These are phyloP conservation scores for Botrytis tulipae DNA, from an alignment of 2,329 filamentous ascomycete genomes.

Conservation along the genomic window DNA sequence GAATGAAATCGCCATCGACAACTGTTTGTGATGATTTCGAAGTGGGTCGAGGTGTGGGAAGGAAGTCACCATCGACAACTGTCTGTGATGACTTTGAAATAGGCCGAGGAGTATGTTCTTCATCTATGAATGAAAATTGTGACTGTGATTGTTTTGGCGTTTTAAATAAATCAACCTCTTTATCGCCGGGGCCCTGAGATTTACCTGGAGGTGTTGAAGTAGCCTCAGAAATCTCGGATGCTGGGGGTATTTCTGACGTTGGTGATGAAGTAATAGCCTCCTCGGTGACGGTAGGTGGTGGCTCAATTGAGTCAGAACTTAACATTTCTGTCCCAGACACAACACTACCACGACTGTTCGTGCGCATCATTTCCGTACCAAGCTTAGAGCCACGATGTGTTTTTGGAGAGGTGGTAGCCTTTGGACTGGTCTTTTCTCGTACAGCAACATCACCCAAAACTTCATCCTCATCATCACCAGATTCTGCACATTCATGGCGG, in stretches of 20 bases:
- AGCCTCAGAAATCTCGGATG: slow-evolving; percentile 32
- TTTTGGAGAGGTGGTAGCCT: slow-evolving; percentile 49
- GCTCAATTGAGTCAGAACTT: slow-evolving; percentile 25
- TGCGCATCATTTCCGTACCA: slow-evolving; percentile 96
- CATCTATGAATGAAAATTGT: slow-evolving; percentile 18
- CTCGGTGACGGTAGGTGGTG: slow-evolving; percentile 34
- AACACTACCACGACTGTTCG: slow-evolving; percentile 87
- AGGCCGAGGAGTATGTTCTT: slow-evolving; percentile 15
- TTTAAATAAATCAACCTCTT: slow-evolving; percentile 32
- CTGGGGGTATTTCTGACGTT: slow-evolving; percentile 28
- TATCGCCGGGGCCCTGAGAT: slow-evolving; percentile 27
- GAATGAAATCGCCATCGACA: not conserved
- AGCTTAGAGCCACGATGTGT: slow-evolving; percentile 79
- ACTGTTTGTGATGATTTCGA: not conserved
- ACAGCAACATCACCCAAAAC: slow-evolving; percentile 64
- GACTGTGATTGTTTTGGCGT: slow-evolving; percentile 33
- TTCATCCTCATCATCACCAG: slow-evolving; percentile 92
- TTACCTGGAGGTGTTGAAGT: slow-evolving; percentile 35
- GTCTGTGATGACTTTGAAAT: not conserved
- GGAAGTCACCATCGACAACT: not conserved
- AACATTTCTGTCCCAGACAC: slow-evolving; percentile 33
- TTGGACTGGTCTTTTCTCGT: slow-evolving; percentile 41
- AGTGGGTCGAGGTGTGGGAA: slow-evolving; percentile 10
- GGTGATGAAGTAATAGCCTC: slow-evolving; percentile 1
- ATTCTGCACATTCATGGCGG: slow-evolving; percentile 74